These are phyloP conservation scores for Pseudonitzschia multiseries DNA, from an alignment of 108 stramenopile genomes.

Conservation along the genomic window DNA sequence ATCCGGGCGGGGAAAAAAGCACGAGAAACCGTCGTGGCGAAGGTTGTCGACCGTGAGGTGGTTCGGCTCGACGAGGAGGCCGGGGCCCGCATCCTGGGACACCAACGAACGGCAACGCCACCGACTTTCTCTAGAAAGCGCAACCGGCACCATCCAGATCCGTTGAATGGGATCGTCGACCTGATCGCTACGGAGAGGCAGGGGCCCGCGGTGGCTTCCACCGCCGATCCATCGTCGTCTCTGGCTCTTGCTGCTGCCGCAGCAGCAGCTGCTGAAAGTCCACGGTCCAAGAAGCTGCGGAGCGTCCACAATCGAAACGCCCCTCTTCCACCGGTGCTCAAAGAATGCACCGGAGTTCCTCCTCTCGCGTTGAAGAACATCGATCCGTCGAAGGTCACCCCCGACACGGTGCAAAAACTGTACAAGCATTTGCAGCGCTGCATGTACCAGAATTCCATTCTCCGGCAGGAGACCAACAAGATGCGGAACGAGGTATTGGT, in stretches of 20 bases:
- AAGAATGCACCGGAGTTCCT: not conserved
- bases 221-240: too few relatives aligned
- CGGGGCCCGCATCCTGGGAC: not conserved
- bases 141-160: too few relatives aligned
- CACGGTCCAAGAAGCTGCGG: not conserved
- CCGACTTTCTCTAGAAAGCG: not conserved
- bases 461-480: too few relatives aligned
- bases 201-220: too few relatives aligned
- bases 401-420: too few relatives aligned
- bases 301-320: not conserved
- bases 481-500: too few relatives aligned
- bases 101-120: not conserved
- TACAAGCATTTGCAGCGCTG: too few relatives aligned
- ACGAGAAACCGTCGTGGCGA: conserved; percentile 2
- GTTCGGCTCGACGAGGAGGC: not conserved
- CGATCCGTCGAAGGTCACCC: too few relatives aligned
- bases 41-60: not conserved
- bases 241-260: too few relatives aligned
- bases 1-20: not conserved
- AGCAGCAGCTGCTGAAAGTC: not conserved
- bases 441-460: too few relatives aligned
- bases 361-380: not conserved
- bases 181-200: too few relatives aligned
- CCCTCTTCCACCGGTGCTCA: not conserved
- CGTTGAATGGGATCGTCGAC: too few relatives aligned